Evolutionary conservation across 345 rosid species (phyloP).

Genomic region (Raphanus sativus): DNA sequence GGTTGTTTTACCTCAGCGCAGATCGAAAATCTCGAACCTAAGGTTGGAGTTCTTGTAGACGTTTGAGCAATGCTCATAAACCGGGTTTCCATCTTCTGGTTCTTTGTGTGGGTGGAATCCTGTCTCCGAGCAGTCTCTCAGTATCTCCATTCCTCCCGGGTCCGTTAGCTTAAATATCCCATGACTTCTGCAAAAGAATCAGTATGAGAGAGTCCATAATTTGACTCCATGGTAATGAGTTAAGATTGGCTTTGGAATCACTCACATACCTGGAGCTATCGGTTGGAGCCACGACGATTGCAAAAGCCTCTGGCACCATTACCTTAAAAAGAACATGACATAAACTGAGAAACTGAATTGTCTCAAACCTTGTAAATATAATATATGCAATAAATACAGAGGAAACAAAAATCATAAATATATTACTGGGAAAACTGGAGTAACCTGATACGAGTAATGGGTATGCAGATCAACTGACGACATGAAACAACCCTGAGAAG

Average conservation of each 20-base stretch:
- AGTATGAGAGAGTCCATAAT: neutral
- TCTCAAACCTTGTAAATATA: neutral
- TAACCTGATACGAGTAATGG: conserved; percentile 55
- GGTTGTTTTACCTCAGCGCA: conserved; percentile 50
- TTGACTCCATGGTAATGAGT: neutral
- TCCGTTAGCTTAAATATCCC: conserved; percentile 76
- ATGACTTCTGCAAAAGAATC: conserved; percentile 46
- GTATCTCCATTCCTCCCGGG: conserved; percentile 71
- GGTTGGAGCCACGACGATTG: conserved; percentile 89
- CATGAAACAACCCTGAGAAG: conserved; percentile 93
- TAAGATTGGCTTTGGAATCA: conserved; percentile 9
- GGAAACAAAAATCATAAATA: neutral
- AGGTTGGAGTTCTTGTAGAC: conserved; percentile 81
- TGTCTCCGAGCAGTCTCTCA: conserved; percentile 62
- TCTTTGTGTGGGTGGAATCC: conserved; percentile 83
- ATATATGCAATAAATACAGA: too few species aligned
- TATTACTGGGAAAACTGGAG: neutral
- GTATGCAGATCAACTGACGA: conserved; percentile 92
- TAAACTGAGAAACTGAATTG: neutral
- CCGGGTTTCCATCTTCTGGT: conserved; percentile 63
- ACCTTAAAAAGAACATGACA: conserved; percentile 55
- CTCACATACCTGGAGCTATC: conserved; percentile 65
- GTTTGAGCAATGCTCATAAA: conserved; percentile 72
- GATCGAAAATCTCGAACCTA: conserved; percentile 85
- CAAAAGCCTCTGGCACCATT: conserved; percentile 92